Conservation (phyloP, 352 stramenopile species). For the Peronospora belbahrii region DNA sequence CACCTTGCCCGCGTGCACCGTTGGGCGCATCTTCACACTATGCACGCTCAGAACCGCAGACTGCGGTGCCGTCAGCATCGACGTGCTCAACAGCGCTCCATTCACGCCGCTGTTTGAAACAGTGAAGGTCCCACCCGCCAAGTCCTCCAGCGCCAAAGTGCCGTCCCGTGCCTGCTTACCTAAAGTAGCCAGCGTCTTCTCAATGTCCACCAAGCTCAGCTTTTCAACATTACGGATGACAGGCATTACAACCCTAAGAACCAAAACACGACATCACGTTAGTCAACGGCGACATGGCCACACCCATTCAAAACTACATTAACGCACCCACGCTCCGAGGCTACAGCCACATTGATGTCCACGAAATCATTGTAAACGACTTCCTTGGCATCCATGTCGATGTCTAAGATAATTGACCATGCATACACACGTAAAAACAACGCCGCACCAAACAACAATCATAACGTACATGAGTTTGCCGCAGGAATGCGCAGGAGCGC, state of each 20-base stretch:
- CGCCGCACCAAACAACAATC: neutral
- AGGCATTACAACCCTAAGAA: slow-evolving; percentile 92
- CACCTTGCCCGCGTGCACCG: slow-evolving; percentile 90
- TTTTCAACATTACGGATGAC: slow-evolving; percentile 96
- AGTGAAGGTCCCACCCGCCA: slow-evolving; percentile 97
- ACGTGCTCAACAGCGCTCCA: slow-evolving; percentile 97
- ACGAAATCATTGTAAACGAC: slow-evolving; percentile 99
- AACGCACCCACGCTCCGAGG: slow-evolving; percentile 84
- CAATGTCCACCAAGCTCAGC: slow-evolving; percentile 94
- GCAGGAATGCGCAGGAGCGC: slow-evolving; percentile 90
- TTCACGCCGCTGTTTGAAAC: slow-evolving; percentile 97
- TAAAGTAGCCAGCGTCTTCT: slow-evolving; percentile 92
- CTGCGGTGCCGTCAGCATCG: slow-evolving; percentile 98
- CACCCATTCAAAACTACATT: neutral
- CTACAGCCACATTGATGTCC: slow-evolving; percentile 97
- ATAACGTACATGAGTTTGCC: slow-evolving; percentile 91
- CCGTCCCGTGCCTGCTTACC: slow-evolving; percentile 62
- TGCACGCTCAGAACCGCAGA: slow-evolving; percentile 98
- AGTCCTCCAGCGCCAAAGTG: slow-evolving; percentile 83
- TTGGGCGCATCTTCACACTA: slow-evolving; percentile 94
- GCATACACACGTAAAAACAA: slow-evolving; percentile 7
- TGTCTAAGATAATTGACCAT: slow-evolving; percentile 43
- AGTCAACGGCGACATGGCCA: neutral
- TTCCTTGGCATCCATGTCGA: slow-evolving; percentile 97
- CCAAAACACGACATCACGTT: slow-evolving; percentile 1